A percentile compares a stretch with the other conserved stretches of the same genome.
Conservation (phyloP, 768 basidiomycete species). For the Naganishia onofrii region DNA sequence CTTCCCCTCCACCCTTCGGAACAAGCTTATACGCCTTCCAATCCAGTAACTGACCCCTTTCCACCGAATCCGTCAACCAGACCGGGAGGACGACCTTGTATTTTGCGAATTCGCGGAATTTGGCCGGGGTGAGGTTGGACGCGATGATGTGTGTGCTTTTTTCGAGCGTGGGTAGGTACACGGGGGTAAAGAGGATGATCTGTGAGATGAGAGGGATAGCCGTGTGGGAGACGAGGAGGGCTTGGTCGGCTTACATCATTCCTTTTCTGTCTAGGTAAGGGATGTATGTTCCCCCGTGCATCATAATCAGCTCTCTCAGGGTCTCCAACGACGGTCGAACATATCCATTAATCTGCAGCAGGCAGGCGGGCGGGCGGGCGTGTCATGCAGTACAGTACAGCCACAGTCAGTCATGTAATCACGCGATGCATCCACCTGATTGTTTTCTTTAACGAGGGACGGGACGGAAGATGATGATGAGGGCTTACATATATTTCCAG, state of each 20-base stretch:
- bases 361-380: no score
- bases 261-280: constrained; percentile 61
- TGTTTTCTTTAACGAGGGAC: no score
- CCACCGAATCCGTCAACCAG: constrained; percentile 82
- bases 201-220: neutral
- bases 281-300: constrained; percentile 77
- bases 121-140: constrained; percentile 81
- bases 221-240: neutral
- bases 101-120: constrained; percentile 78
- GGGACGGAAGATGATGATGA: no score
- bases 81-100: constrained; percentile 87
- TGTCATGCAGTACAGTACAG: no score
- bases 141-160: constrained; percentile 88
- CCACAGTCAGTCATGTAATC: no score
- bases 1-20: constrained; percentile 42
- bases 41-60: constrained; percentile 65
- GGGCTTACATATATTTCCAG: constrained; percentile 76
- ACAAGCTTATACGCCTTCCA: constrained; percentile 68
- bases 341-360: constrained; percentile 76
- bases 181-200: no score
- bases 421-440: no score
- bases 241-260: constrained; percentile 30
- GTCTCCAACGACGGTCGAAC: constrained; percentile 84
- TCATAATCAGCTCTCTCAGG: constrained; percentile 71
- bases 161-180: no score